These are phyloP conservation scores for Euphorbia tirucalli DNA, from an alignment of 345 rosid genomes.

Conservation along the genomic window DNA sequence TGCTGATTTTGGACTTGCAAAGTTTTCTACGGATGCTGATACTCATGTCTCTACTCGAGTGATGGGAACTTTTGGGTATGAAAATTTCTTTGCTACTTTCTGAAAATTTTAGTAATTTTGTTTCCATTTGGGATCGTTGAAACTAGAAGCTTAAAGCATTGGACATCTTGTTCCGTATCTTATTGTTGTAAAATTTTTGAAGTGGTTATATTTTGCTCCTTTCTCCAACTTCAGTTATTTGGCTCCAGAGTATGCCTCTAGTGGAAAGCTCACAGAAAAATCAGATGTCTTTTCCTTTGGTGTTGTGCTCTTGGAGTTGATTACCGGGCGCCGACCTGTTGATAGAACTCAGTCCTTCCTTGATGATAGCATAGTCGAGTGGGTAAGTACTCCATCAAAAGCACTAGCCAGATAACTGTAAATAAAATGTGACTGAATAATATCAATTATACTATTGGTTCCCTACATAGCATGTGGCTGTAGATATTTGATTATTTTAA, in stretches of 20 bases:
- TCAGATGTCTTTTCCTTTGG: slow-evolving; percentile 37
- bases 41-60: slow-evolving; percentile 36
- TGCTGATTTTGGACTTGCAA: slow-evolving; percentile 34
- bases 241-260: slow-evolving; percentile 37
- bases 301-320: slow-evolving; percentile 33
- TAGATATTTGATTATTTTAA: not conserved
- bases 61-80: slow-evolving; percentile 34
- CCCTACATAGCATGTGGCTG: not conserved
- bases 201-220: not conserved
- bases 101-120: not conserved
- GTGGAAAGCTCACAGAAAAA: slow-evolving; percentile 31
- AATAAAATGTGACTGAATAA: not conserved
- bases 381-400: slow-evolving; percentile 22
- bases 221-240: slow-evolving; percentile 23
- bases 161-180: not conserved
- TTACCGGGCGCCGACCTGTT: slow-evolving; percentile 27
- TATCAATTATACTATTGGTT: not conserved
- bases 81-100: not conserved
- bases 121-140: not conserved
- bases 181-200: not conserved
- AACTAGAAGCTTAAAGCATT: not conserved
- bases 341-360: slow-evolving; percentile 20
- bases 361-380: slow-evolving; percentile 29
- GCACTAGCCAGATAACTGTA: not conserved
- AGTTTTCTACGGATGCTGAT: slow-evolving; percentile 23